A percentile compares a stretch with the other conserved stretches of the same genome.
These are phyloP conservation scores for Cystobasidium tubakii DNA, from an alignment of 768 basidiomycete genomes.

Conservation along the genomic window DNA sequence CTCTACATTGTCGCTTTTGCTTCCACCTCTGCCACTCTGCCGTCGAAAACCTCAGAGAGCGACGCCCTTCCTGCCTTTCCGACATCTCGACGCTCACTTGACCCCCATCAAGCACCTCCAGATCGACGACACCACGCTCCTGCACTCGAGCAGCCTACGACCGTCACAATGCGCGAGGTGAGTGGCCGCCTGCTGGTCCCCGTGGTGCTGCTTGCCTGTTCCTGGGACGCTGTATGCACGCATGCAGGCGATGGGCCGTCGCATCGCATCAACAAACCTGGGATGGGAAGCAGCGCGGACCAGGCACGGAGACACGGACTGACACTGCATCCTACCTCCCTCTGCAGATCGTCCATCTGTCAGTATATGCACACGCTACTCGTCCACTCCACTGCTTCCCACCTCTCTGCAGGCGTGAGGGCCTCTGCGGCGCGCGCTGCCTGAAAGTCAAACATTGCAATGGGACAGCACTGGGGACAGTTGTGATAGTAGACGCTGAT, in stretches of 20 bases:
- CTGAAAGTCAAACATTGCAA: neutral
- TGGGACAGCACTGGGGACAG: neutral
- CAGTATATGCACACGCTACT: constrained; percentile 6
- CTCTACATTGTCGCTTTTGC: no score
- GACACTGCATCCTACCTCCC: neutral
- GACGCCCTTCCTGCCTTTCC: no score
- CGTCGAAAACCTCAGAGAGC: no score
- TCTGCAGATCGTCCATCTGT: constrained; percentile 33
- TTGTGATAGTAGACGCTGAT: neutral
- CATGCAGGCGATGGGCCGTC: neutral
- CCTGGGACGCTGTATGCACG: neutral
- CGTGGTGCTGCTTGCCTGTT: neutral
- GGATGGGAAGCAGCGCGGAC: neutral
- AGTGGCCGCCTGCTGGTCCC: neutral
- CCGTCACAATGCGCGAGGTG: constrained; percentile 22
- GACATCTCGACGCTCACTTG: no score
- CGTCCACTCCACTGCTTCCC: neutral
- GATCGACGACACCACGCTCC: neutral
- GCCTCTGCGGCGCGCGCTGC: constrained; percentile 1
- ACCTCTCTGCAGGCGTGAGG: neutral
- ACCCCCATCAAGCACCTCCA: neutral
- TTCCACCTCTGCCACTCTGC: no score
- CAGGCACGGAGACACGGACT: neutral
- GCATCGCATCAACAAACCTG: constrained; percentile 10
- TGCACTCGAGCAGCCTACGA: neutral